A percentile compares a stretch with the other conserved stretches of the same genome.
phyloP scores from a whole-genome alignment of 257 asterid genomes.

The Jacaranda mimosifolia region DNA sequence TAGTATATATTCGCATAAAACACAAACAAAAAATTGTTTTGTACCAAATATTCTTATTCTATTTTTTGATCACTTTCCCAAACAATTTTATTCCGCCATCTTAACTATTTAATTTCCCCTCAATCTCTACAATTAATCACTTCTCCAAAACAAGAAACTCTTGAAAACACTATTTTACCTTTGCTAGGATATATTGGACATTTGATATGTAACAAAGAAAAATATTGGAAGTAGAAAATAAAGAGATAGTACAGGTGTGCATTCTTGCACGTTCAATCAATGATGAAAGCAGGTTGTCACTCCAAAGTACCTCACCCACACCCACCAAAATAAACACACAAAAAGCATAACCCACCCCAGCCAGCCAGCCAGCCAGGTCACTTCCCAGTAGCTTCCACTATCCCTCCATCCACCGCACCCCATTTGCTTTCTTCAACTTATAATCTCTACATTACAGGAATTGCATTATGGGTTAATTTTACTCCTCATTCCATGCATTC shows the following conservation, averaged over 20 bases:
- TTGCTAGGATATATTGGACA: neutral
- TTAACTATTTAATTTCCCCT: too few relatives aligned
- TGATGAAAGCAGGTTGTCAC: slow-evolving; percentile 39
- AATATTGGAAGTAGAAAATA: neutral
- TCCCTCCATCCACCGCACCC: neutral
- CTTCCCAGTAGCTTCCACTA: slow-evolving; percentile 21
- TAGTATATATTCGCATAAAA: too few relatives aligned
- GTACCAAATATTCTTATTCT: too few relatives aligned
- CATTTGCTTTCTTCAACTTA: neutral
- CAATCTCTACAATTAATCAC: too few relatives aligned
- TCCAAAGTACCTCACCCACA: slow-evolving; percentile 18
- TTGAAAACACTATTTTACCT: too few relatives aligned
- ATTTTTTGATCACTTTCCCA: too few relatives aligned
- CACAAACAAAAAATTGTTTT: too few relatives aligned
- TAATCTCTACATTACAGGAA: too few relatives aligned
- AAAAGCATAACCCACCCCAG: neutral
- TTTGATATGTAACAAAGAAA: neutral
- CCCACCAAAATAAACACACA: neutral
- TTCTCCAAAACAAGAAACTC: too few relatives aligned
- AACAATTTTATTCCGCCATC: too few relatives aligned
- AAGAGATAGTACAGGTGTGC: neutral
- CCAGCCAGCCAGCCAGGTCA: slow-evolving; percentile 14
- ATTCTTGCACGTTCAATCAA: slow-evolving; percentile 46
- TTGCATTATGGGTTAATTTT: too few relatives aligned
- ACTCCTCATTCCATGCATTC: too few relatives aligned